phyloP scores from a whole-genome alignment of 1,139 yeast species.

The Suhomyces kunorum region DNA sequence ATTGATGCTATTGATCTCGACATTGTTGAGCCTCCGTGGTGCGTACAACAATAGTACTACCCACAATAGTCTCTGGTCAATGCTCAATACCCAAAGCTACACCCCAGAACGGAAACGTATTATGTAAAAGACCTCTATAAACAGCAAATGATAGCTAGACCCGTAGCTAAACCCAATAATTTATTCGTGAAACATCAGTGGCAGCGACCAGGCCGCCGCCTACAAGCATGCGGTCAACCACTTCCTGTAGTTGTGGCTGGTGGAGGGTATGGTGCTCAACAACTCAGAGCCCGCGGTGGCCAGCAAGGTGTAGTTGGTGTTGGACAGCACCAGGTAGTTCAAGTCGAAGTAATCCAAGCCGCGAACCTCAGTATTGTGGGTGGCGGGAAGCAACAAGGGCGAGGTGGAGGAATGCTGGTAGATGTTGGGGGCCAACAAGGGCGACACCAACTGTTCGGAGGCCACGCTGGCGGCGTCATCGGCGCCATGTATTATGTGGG shows the following conservation, averaged over 20 bases:
- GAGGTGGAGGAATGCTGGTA: constrained; percentile 28
- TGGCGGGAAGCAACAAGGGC: constrained; percentile 23
- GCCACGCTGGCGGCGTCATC: constrained; percentile 28
- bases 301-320: constrained; percentile 20
- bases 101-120: background rate
- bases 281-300: constrained; percentile 14
- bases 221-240: constrained; percentile 43
- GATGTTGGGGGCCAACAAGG: constrained; percentile 39
- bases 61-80: background rate
- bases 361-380: constrained; percentile 8
- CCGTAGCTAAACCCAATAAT: constrained; percentile 13
- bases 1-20: background rate
- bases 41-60: too few relatives aligned
- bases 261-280: constrained; percentile 27
- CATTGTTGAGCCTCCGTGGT: too few relatives aligned
- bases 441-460: constrained; percentile 32
- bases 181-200: constrained; percentile 7
- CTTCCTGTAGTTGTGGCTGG: constrained; percentile 46
- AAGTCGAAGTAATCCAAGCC: constrained; percentile 35
- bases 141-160: constrained; percentile 9
- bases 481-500: constrained; percentile 12
- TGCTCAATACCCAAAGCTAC: background rate
- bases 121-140: constrained; percentile 12
- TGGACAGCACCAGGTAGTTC: constrained; percentile 33
- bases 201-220: background rate